phyloP scores from a whole-genome alignment of 2,329 filamentous ascomycete genomes.

The Pseudopyrenochaeta lycopersici region DNA sequence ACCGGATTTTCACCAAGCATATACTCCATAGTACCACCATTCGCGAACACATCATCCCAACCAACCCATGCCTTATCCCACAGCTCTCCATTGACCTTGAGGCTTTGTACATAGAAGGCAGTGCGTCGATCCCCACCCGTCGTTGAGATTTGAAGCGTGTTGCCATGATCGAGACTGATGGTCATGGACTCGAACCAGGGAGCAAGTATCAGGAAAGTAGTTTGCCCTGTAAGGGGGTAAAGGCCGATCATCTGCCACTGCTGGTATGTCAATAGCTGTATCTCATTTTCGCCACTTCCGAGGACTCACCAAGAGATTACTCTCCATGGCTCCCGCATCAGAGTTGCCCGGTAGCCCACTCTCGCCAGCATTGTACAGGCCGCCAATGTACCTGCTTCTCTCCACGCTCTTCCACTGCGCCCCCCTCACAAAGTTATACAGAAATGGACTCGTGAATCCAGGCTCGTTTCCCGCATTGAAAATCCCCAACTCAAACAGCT shows the following conservation, averaged over 20 bases:
- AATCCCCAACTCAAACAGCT: conserved; percentile 65
- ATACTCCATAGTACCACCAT: conserved; percentile 69
- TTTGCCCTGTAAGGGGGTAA: conserved; percentile 67
- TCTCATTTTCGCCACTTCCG: neutral
- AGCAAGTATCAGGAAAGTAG: conserved; percentile 69
- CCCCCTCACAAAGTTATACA: conserved; percentile 71
- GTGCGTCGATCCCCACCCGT: conserved; percentile 59
- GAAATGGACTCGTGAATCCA: conserved; percentile 71
- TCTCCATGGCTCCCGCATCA: conserved; percentile 78
- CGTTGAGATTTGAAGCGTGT: conserved; percentile 64
- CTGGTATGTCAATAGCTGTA: conserved; percentile 5
- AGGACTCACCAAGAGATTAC: conserved; percentile 60
- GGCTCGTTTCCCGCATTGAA: conserved; percentile 76
- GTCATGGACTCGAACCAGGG: conserved; percentile 60
- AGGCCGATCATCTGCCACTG: conserved; percentile 47
- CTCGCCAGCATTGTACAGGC: conserved; percentile 63
- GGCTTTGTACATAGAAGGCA: conserved; percentile 69
- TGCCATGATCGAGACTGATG: conserved; percentile 65
- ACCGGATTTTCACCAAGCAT: conserved; percentile 64
- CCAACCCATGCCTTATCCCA: conserved; percentile 73
- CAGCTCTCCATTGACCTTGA: conserved; percentile 69
- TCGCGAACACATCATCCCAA: conserved; percentile 72
- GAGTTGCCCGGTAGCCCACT: conserved; percentile 73
- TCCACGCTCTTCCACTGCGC: conserved; percentile 69
- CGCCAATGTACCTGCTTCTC: conserved; percentile 67